Percentiles rank a stretch among this genome's conserved stretches.
Evolutionary conservation across 495 filamentous ascomycete genomes (phyloP).

Genomic region (Penicillium silybi): DNA sequence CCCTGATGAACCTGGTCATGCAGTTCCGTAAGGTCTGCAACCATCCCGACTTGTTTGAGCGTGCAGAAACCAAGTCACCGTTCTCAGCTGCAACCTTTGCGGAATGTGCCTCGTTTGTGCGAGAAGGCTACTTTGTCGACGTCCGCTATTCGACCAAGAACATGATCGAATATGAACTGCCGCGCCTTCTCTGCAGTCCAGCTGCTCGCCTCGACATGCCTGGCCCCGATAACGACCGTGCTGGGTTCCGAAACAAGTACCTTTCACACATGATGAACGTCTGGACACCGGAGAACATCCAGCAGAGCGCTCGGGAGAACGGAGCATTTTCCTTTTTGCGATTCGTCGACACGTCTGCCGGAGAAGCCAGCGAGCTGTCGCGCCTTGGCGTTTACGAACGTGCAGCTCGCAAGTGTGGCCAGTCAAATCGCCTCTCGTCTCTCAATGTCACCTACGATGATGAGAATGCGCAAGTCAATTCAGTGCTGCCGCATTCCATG

Average conservation of each 20-base stretch:
- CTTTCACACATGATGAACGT: constrained; percentile 80
- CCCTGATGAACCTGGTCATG: constrained; percentile 99
- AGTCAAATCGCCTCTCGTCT: constrained; percentile 44
- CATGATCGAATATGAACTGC: constrained; percentile 77
- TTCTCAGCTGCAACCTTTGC: constrained; percentile 80
- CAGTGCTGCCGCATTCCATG: constrained; percentile 67
- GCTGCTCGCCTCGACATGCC: constrained; percentile 72
- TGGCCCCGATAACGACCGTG: constrained; percentile 66
- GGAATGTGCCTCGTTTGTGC: constrained; percentile 89
- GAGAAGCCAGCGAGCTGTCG: constrained; percentile 64
- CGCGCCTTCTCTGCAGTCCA: constrained; percentile 71
- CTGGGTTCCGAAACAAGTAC: constrained; percentile 73
- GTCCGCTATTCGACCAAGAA: constrained; percentile 86
- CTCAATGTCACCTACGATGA: constrained; percentile 60
- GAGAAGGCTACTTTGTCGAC: constrained; percentile 75
- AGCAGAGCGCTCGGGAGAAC: constrained; percentile 48
- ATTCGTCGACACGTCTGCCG: constrained; percentile 73
- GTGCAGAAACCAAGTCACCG: constrained; percentile 85
- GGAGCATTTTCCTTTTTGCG: constrained; percentile 86
- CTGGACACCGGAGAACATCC: constrained; percentile 77
- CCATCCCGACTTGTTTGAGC: constrained; percentile 94
- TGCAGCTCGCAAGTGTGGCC: constrained; percentile 51
- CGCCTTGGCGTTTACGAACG: constrained; percentile 62
- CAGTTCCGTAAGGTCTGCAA: constrained; percentile 99
- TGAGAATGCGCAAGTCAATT: constrained; percentile 43